Percentiles rank a stretch among this genome's conserved stretches.
Evolutionary conservation across 2,329 filamentous ascomycete species (phyloP).

Genomic region (Calonectria crousiana): DNA sequence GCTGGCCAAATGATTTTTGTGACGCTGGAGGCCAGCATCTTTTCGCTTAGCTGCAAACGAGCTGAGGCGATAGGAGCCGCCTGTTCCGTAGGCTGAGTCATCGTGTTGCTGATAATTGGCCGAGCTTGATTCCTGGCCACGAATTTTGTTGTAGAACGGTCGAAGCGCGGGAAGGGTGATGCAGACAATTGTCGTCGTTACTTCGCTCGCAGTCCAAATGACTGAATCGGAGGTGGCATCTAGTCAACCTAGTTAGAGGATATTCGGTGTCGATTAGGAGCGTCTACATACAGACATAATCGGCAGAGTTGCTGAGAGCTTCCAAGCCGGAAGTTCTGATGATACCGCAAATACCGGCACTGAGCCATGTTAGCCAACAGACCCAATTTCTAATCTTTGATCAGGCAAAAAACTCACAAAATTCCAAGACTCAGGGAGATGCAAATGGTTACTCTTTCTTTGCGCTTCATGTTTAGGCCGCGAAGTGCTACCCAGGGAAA

Average conservation of each 20-base stretch:
- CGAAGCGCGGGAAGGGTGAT: slow-evolving; percentile 24
- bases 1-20: slow-evolving; percentile 18
- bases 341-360: slow-evolving; percentile 26
- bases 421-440: slow-evolving; percentile 25
- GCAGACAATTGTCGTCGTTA: slow-evolving; percentile 28
- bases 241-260: background rate
- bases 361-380: background rate
- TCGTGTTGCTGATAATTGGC: slow-evolving; percentile 32
- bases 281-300: slow-evolving; percentile 22
- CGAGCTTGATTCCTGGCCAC: slow-evolving; percentile 29
- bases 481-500: slow-evolving; percentile 28
- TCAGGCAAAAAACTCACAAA: slow-evolving; percentile 13
- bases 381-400: fast-evolving
- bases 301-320: slow-evolving; percentile 23
- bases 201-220: slow-evolving; percentile 32
- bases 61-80: slow-evolving; percentile 18
- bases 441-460: slow-evolving; percentile 26
- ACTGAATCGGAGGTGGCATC: slow-evolving; percentile 28
- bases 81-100: slow-evolving; percentile 21
- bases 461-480: slow-evolving; percentile 30
- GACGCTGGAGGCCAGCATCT: background rate
- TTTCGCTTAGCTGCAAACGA: slow-evolving; percentile 19
- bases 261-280: too few relatives aligned
- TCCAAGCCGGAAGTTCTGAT: slow-evolving; percentile 22
- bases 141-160: slow-evolving; percentile 26